Evolutionary conservation across 139 green algal species (phyloP).

Genomic region (Chlorella sp.): DNA sequence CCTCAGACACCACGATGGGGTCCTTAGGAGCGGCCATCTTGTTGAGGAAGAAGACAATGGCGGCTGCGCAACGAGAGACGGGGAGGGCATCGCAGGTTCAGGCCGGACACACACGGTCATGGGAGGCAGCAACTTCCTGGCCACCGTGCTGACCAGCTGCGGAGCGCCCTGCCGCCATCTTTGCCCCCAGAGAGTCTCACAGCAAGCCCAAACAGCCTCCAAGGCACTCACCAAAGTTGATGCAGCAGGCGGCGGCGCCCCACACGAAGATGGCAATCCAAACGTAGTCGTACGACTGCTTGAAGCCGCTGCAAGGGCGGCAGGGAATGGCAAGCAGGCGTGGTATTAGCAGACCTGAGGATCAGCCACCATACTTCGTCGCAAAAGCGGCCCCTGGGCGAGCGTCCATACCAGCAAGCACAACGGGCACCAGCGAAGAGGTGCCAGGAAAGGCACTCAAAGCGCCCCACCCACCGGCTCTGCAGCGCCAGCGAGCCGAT

Average conservation of each 20-base stretch:
- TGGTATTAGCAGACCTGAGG: background rate
- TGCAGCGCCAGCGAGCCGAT: background rate
- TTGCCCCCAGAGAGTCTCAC: too few relatives aligned
- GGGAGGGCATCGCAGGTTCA: too few relatives aligned
- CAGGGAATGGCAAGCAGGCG: background rate
- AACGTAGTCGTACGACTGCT: constrained; percentile 5
- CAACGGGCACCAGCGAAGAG: too few relatives aligned
- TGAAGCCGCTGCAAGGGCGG: constrained; percentile 9
- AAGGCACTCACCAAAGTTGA: constrained; percentile 27
- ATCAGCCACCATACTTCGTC: background rate
- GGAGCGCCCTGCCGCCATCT: too few relatives aligned
- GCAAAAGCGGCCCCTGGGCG: too few relatives aligned
- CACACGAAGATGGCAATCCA: constrained; percentile 35
- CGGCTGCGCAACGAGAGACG: background rate
- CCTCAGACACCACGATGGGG: background rate
- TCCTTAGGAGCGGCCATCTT: constrained; percentile 2
- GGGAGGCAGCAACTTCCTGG: too few relatives aligned
- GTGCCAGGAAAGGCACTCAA: too few relatives aligned
- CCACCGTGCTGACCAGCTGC: too few relatives aligned
- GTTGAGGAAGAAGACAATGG: background rate
- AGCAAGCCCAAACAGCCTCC: too few relatives aligned
- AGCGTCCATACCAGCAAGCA: too few relatives aligned
- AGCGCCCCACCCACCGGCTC: background rate
- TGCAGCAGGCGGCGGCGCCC: background rate
- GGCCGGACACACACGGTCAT: too few relatives aligned